These are phyloP conservation scores for Phylloporus sp. DNA, from an alignment of 768 basidiomycete species.

Conservation along the genomic window DNA sequence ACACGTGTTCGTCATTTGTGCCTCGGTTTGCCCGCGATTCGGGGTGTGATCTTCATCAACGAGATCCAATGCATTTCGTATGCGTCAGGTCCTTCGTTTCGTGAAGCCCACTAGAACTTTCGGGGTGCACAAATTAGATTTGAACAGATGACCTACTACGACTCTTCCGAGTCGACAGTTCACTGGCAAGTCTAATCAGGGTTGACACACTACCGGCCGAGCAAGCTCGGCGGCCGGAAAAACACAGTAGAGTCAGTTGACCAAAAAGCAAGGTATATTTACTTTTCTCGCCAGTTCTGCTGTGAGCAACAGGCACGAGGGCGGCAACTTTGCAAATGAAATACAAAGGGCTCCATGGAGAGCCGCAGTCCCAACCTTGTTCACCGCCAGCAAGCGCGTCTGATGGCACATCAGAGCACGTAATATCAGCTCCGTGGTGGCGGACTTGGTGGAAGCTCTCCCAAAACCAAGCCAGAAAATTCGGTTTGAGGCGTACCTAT, in stretches of 20 bases:
- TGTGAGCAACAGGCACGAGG: neutral
- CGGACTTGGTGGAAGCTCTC: neutral
- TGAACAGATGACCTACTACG: neutral
- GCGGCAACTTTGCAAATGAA: neutral
- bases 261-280: neutral
- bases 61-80: neutral
- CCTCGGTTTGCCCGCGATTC: neutral
- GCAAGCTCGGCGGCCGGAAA: neutral
- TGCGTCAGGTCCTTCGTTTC: neutral
- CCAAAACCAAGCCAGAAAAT: neutral
- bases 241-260: neutral
- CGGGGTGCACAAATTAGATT: neutral
- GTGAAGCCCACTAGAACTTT: neutral
- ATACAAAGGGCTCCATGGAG: neutral
- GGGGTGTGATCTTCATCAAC: neutral
- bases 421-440: neutral
- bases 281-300: neutral
- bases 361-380: neutral
- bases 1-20: conserved; percentile 4
- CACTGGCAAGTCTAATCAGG: neutral
- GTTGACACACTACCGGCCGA: neutral
- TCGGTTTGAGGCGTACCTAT: neutral
- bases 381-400: neutral
- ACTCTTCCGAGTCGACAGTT: neutral
- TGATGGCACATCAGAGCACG: neutral